Evolutionary conservation across 2,329 filamentous ascomycete genomes (phyloP).

Genomic region (Pseudogymnoascus sp.): DNA sequence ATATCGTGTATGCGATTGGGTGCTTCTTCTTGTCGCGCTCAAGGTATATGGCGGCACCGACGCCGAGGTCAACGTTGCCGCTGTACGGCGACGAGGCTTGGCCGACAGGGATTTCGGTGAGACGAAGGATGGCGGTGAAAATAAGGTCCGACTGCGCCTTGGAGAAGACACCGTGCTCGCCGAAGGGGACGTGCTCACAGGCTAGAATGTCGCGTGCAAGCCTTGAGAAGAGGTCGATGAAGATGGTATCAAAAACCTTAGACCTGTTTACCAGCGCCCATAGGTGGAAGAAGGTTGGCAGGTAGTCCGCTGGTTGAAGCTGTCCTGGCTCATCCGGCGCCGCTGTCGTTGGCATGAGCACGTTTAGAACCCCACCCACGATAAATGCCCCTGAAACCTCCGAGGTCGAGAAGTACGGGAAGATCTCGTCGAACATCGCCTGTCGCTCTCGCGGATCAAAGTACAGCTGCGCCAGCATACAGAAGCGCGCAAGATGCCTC

Average conservation of each 20-base stretch:
- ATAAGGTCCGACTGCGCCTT: constrained; percentile 85
- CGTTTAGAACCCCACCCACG: constrained; percentile 78
- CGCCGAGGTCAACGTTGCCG: constrained; percentile 66
- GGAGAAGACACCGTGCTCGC: constrained; percentile 83
- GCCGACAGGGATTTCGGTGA: constrained; percentile 93
- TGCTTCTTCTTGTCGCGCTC: constrained; percentile 93
- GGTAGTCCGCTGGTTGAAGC: constrained; percentile 78
- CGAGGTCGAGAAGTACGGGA: constrained; percentile 87
- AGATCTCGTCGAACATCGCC: constrained; percentile 69
- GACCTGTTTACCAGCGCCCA: constrained; percentile 93
- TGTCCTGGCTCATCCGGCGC: constrained; percentile 62
- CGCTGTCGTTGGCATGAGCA: constrained; percentile 78
- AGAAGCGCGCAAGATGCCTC: constrained; percentile 74
- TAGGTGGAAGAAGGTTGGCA: constrained; percentile 91
- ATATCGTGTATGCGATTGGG: constrained; percentile 83
- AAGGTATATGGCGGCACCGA: constrained; percentile 75
- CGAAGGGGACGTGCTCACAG: constrained; percentile 68
- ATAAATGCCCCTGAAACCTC: constrained; percentile 89
- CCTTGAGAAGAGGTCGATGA: constrained; percentile 83
- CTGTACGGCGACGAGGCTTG: constrained; percentile 93
- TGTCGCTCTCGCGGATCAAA: constrained; percentile 84
- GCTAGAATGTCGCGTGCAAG: constrained; percentile 76
- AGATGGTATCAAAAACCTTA: constrained; percentile 75
- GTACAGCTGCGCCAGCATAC: constrained; percentile 82
- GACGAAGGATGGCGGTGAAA: constrained; percentile 80